Evolutionary conservation across 352 stramenopile species (phyloP).

Genomic region (Phytopythium oedochilum): DNA sequence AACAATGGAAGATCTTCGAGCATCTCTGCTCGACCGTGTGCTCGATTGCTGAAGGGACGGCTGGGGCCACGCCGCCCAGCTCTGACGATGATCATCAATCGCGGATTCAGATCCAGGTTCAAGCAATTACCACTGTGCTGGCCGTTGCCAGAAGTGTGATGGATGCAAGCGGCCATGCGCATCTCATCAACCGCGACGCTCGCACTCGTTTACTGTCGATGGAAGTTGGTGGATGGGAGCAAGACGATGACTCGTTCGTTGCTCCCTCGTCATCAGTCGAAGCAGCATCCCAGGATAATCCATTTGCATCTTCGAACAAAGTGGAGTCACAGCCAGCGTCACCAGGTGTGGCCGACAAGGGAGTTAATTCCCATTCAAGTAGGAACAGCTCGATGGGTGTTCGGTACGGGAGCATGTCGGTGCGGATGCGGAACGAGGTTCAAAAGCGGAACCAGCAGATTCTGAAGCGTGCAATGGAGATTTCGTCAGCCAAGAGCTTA

Average conservation of each 20-base stretch:
- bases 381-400: neutral
- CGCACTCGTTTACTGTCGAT: constrained; percentile 77
- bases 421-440: constrained; percentile 79
- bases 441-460: constrained; percentile 82
- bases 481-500: constrained; percentile 73
- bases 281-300: neutral
- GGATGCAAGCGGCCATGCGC: constrained; percentile 80
- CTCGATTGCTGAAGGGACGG: constrained; percentile 64
- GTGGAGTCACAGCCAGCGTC: neutral
- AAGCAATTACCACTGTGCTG: constrained; percentile 69
- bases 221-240: constrained; percentile 80
- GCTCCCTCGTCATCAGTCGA: neutral
- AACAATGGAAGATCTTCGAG: constrained; percentile 89
- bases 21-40: constrained; percentile 72
- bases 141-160: constrained; percentile 81
- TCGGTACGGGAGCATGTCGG: constrained; percentile 56
- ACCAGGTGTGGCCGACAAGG: neutral
- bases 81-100: constrained; percentile 35
- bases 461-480: constrained; percentile 77
- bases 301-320: neutral
- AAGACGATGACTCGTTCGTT: constrained; percentile 39
- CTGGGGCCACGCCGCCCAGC: constrained; percentile 10
- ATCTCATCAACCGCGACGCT: constrained; percentile 80
- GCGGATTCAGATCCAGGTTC: constrained; percentile 38
- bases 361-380: neutral